Conservation (phyloP, 73 alveolate species). For the Paramecium pentaurelia region DNA sequence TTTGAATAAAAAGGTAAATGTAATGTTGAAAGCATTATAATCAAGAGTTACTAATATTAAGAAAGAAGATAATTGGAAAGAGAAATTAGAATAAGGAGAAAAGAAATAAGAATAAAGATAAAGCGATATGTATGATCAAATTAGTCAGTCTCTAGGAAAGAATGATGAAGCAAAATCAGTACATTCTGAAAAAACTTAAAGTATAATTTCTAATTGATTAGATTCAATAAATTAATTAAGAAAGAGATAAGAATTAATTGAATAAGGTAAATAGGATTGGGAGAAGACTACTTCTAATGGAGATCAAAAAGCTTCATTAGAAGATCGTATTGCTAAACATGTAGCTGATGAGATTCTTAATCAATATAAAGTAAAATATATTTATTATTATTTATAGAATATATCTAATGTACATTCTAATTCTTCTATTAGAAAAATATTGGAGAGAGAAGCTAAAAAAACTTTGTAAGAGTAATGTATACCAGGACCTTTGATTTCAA, state of each 20-base stretch:
- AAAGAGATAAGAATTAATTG: constrained; percentile 36
- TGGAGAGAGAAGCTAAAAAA: constrained; percentile 79
- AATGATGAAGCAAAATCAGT: constrained; percentile 42
- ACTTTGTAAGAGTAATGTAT: constrained; percentile 33
- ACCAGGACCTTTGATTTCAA: constrained; percentile 72
- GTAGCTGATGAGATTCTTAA: too few relatives aligned
- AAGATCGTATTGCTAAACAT: too few relatives aligned
- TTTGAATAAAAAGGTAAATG: not conserved
- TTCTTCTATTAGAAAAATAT: constrained; percentile 69
- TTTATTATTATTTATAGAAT: not conserved
- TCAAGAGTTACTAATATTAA: constrained; percentile 68
- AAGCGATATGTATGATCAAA: constrained; percentile 28
- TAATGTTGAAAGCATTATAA: constrained; percentile 79
- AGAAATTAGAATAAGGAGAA: constrained; percentile 50
- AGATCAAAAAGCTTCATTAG: constrained; percentile 66
- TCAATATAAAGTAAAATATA: constrained; percentile 23
- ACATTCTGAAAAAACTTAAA: constrained; percentile 17
- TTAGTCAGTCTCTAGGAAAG: not conserved
- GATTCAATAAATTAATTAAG: constrained; percentile 51
- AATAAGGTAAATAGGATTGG: constrained; percentile 66
- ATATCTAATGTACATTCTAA: constrained; percentile 67
- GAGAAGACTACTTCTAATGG: constrained; percentile 49
- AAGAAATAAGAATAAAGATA: not conserved
- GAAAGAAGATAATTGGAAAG: too few relatives aligned
- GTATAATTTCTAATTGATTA: constrained; percentile 25